A percentile compares a stretch with the other conserved stretches of the same genome.
Conservation (phyloP, 78 protist genomes). For the Polysphondylium violaceum region DNA sequence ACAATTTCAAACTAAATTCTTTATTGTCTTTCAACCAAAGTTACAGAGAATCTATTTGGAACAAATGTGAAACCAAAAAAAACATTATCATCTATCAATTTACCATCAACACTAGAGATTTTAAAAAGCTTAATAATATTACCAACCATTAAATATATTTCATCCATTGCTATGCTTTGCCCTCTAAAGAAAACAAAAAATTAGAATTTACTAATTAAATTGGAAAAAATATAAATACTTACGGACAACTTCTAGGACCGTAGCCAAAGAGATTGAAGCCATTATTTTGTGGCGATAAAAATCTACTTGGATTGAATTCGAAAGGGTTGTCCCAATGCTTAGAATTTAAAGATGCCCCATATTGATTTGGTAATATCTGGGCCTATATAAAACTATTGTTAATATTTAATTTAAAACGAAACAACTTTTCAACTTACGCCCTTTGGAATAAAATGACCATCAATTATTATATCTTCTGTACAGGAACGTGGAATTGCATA, state of each 20-base stretch:
- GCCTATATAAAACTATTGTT: not conserved
- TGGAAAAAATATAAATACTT: not conserved
- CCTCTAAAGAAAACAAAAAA: not conserved
- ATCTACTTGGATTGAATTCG: constrained; percentile 27
- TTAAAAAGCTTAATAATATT: not conserved
- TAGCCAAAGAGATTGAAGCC: not conserved
- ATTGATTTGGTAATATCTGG: not conserved
- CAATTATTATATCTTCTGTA: not conserved
- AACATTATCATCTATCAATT: constrained; percentile 11
- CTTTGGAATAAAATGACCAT: constrained; percentile 41
- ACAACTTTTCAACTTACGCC: not conserved
- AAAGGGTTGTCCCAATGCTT: constrained; percentile 14
- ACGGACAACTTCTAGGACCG: constrained; percentile 1
- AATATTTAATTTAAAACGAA: not conserved
- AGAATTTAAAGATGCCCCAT: not conserved
- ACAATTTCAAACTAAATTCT: too few relatives aligned
- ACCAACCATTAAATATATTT: not conserved
- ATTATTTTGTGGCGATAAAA: not conserved
- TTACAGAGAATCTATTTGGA: constrained; percentile 25
- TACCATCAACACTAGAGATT: not conserved
- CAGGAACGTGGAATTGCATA: constrained; percentile 19
- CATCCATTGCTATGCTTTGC: not conserved
- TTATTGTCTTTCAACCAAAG: too few relatives aligned
- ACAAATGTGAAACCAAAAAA: constrained; percentile 9
- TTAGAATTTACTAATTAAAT: not conserved